These are phyloP conservation scores for Coemansia nantahalensis DNA, from an alignment of 192 early-diverging fungal species.

Conservation along the genomic window DNA sequence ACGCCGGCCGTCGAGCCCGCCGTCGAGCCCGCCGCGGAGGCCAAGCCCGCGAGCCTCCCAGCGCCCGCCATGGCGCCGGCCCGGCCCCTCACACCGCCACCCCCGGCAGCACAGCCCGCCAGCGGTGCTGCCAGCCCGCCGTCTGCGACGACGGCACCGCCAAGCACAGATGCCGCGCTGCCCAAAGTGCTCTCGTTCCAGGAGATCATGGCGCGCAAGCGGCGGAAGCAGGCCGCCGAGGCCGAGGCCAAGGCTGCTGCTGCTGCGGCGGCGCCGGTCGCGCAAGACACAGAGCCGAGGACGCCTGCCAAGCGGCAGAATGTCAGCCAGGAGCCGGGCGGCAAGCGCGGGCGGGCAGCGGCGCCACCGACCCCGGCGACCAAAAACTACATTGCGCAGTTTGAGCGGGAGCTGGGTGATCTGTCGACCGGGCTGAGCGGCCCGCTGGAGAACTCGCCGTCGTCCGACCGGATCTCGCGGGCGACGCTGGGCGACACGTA, in stretches of 20 bases:
- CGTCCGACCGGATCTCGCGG: slow-evolving; percentile 24
- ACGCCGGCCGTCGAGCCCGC: not conserved
- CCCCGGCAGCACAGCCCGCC: too few relatives aligned
- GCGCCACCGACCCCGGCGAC: not conserved
- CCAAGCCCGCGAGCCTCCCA: too few relatives aligned
- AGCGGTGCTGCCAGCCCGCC: too few relatives aligned
- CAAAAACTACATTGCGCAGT: slow-evolving; percentile 35
- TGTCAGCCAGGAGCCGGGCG: slow-evolving; percentile 18
- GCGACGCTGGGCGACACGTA: slow-evolving; percentile 10
- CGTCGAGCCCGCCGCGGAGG: too few relatives aligned
- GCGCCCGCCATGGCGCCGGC: too few relatives aligned
- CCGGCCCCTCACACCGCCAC: too few relatives aligned
- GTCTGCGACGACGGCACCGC: too few relatives aligned
- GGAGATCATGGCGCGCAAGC: too few relatives aligned
- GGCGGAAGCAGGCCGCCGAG: not conserved
- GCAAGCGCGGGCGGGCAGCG: slow-evolving; percentile 15
- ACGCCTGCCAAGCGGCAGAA: not conserved
- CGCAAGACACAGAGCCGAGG: too few relatives aligned
- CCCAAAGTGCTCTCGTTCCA: too few relatives aligned
- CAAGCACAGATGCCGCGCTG: too few relatives aligned
- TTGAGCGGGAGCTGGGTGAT: slow-evolving; percentile 35
- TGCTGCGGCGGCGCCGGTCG: not conserved
- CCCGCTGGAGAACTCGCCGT: slow-evolving; percentile 31
- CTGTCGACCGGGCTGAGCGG: slow-evolving; percentile 26
- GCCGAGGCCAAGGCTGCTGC: not conserved